phyloP scores from a whole-genome alignment of 345 rosid species.

The Fremontodendron californicum region DNA sequence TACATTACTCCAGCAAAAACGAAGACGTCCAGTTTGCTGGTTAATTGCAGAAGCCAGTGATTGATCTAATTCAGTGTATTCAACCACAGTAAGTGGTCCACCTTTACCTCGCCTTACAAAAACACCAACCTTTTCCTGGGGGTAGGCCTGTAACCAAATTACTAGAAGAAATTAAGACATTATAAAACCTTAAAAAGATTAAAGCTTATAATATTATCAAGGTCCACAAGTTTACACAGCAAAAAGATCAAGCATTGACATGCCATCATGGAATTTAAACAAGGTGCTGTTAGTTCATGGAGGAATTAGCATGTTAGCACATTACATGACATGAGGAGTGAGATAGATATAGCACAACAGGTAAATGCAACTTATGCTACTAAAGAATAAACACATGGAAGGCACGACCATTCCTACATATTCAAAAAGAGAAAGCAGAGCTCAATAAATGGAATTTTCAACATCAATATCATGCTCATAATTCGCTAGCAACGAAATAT shows the following conservation, averaged over 20 bases:
- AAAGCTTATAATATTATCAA: not conserved
- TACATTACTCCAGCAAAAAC: slow-evolving; percentile 99
- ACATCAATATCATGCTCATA: not conserved
- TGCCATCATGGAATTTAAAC: not conserved
- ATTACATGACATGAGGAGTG: not conserved
- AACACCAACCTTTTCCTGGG: slow-evolving; percentile 96
- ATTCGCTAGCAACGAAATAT: not conserved
- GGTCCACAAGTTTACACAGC: not conserved
- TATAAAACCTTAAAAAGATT: not conserved
- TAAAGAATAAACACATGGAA: not conserved
- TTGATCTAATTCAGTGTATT: slow-evolving; percentile 87
- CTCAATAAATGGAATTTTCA: not conserved
- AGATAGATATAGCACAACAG: not conserved
- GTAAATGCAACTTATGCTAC: not conserved
- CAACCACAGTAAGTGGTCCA: slow-evolving; percentile 94
- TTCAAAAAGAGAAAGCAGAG: not conserved
- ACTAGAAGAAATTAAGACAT: slow-evolving; percentile 14
- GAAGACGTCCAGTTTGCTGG: slow-evolving; percentile 94
- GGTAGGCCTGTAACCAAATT: slow-evolving; percentile 60
- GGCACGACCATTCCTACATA: not conserved
- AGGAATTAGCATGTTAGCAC: not conserved
- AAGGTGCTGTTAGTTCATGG: not conserved
- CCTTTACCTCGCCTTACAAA: slow-evolving; percentile 99
- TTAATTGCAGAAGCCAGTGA: slow-evolving; percentile 84
- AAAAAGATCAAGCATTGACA: not conserved